phyloP scores from a whole-genome alignment of 1,284 basidiomycete species.

The Fomitopsis pinicola region DNA sequence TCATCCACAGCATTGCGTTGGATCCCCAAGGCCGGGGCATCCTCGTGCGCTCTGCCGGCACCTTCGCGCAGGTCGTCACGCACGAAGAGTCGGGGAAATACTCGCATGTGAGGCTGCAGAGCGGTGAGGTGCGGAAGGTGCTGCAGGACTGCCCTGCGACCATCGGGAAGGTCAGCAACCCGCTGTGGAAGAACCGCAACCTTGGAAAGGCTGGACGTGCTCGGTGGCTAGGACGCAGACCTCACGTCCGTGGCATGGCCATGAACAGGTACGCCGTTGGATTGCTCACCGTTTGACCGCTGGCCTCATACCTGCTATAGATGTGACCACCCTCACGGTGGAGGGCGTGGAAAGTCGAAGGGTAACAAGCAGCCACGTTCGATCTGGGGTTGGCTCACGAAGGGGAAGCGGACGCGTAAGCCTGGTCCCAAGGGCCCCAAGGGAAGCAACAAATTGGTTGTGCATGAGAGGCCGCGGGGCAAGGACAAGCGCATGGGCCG shows the following conservation, averaged over 20 bases:
- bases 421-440: conserved; percentile 83
- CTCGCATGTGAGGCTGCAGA: conserved; percentile 84
- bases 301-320: conserved; percentile 32
- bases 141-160: conserved; percentile 84
- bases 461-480: conserved; percentile 84
- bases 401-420: conserved; percentile 90
- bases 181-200: conserved; percentile 80
- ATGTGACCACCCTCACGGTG: conserved; percentile 94
- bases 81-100: conserved; percentile 71
- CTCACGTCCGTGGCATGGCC: conserved; percentile 92
- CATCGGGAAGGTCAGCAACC: conserved; percentile 90
- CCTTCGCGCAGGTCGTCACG: conserved; percentile 78
- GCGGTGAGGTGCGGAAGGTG: conserved; percentile 89
- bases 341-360: conserved; percentile 97
- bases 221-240: conserved; percentile 86
- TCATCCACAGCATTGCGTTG: conserved; percentile 85
- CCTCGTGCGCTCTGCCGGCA: conserved; percentile 88
- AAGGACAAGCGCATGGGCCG: conserved; percentile 53
- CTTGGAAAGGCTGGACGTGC: conserved; percentile 91
- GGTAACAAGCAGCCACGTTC: conserved; percentile 91
- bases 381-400: conserved; percentile 88
- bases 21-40: conserved; percentile 74
- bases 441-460: conserved; percentile 93
- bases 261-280: conserved; percentile 83
- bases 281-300: neutral